These are phyloP conservation scores for Debaryomyces subglobosus DNA, from an alignment of 1,139 yeast species.

Conservation along the genomic window DNA sequence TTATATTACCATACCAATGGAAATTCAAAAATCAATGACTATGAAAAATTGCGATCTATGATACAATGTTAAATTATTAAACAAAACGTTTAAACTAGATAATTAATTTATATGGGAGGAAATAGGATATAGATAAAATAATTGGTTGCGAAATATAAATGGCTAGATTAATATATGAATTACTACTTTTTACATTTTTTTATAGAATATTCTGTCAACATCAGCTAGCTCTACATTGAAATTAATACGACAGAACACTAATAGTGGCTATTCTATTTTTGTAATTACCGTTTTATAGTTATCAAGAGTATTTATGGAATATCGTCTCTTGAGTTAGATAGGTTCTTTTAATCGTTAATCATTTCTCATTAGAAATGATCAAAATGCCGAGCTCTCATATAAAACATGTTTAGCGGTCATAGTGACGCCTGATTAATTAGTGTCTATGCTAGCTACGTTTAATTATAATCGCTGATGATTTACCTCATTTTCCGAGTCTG, in stretches of 20 bases:
- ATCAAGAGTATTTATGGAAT: background rate
- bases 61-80: slow-evolving; percentile 1
- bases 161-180: slow-evolving; percentile 7
- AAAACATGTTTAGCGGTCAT: background rate
- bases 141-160: slow-evolving; percentile 5
- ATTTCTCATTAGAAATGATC: too few species aligned
- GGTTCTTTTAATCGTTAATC: too few species aligned
- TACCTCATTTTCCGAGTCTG: background rate
- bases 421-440: background rate
- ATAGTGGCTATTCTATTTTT: too few species aligned
- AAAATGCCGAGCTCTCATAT: too few species aligned
- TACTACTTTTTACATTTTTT: background rate
- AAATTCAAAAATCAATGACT: background rate
- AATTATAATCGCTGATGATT: background rate
- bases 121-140: slow-evolving; percentile 6
- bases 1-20: background rate
- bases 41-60: background rate
- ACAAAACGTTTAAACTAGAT: slow-evolving; percentile 4
- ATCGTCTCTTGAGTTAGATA: background rate
- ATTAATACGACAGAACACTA: too few species aligned
- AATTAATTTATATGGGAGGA: slow-evolving; percentile 6
- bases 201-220: background rate
- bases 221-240: too few species aligned
- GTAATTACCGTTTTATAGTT: too few species aligned
- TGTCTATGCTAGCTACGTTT: background rate